These are phyloP conservation scores for Udeniomyces megalosporus DNA, from an alignment of 768 basidiomycete genomes.

Conservation along the genomic window DNA sequence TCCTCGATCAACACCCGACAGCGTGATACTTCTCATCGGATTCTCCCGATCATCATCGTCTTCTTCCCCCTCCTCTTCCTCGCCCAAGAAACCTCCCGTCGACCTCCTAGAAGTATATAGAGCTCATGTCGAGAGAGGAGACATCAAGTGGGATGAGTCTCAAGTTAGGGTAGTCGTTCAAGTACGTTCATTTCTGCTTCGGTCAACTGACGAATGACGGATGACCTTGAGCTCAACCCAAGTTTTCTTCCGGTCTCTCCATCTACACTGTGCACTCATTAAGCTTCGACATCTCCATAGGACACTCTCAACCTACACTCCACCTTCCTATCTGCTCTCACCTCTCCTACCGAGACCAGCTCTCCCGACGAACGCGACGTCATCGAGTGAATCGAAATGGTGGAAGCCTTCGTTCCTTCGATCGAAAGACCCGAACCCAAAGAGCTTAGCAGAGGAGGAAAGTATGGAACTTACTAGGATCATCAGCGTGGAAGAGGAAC, in stretches of 20 bases:
- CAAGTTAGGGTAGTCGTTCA: slow-evolving; percentile 7
- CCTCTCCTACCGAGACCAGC: too few species aligned
- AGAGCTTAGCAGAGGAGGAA: background rate
- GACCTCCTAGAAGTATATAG: slow-evolving; percentile 12
- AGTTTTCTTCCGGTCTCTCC: background rate
- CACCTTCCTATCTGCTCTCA: background rate
- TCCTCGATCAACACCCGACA: too few species aligned
- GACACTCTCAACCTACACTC: too few species aligned
- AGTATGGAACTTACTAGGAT: slow-evolving; percentile 3
- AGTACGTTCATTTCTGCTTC: background rate
- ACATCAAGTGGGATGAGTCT: slow-evolving; percentile 12
- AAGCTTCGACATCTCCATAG: background rate
- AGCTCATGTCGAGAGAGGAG: background rate
- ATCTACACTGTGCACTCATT: background rate
- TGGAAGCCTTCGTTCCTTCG: too few species aligned
- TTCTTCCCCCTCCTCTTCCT: too few species aligned
- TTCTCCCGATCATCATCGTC: too few species aligned
- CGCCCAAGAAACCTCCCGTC: background rate
- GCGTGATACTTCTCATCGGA: too few species aligned
- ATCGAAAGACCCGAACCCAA: background rate
- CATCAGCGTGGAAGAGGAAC: slow-evolving; percentile 7
- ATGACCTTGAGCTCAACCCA: too few species aligned
- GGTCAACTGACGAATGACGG: too few species aligned
- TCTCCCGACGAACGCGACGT: too few species aligned
- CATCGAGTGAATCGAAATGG: too few species aligned